Conservation (phyloP, 768 basidiomycete species). For the Phanerochaete sordida region DNA sequence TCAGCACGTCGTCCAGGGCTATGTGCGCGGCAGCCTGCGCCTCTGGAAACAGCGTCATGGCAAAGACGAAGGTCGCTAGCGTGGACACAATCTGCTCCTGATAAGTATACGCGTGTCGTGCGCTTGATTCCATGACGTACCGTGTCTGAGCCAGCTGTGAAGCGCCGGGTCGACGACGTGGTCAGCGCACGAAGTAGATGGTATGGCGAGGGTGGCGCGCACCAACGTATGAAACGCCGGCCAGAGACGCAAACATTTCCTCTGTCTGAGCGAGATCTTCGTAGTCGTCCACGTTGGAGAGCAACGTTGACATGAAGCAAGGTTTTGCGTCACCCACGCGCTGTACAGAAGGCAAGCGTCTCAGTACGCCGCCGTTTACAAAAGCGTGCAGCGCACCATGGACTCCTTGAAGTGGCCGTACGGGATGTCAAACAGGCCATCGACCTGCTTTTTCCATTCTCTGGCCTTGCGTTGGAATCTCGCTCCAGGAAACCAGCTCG, state of each 20-base stretch:
- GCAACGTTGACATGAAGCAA: background rate
- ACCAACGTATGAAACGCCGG: background rate
- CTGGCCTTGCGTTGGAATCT: slow-evolving; percentile 13
- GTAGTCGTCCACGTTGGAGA: background rate
- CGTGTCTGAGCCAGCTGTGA: background rate
- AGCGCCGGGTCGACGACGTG: background rate
- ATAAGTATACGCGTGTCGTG: background rate
- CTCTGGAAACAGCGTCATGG: slow-evolving; percentile 21
- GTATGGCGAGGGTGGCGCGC: background rate
- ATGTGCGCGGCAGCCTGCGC: slow-evolving; percentile 6
- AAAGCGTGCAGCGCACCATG: background rate
- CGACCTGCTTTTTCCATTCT: background rate
- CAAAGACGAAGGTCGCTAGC: slow-evolving; percentile 18
- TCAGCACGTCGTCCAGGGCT: slow-evolving; percentile 45
- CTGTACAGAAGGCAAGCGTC: background rate
- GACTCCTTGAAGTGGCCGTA: background rate
- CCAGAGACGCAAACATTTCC: background rate
- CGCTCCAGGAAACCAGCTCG: slow-evolving; percentile 22
- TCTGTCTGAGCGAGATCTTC: background rate
- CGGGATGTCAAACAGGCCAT: background rate
- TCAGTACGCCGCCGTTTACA: background rate
- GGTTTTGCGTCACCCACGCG: background rate
- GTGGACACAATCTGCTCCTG: background rate
- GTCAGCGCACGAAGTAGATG: background rate
- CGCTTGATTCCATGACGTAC: background rate